Evolutionary conservation across 768 basidiomycete genomes (phyloP), one percentile per base, ranked within the genome.

Genomic region (Tylopilus cervinicoccineus): DNA sequence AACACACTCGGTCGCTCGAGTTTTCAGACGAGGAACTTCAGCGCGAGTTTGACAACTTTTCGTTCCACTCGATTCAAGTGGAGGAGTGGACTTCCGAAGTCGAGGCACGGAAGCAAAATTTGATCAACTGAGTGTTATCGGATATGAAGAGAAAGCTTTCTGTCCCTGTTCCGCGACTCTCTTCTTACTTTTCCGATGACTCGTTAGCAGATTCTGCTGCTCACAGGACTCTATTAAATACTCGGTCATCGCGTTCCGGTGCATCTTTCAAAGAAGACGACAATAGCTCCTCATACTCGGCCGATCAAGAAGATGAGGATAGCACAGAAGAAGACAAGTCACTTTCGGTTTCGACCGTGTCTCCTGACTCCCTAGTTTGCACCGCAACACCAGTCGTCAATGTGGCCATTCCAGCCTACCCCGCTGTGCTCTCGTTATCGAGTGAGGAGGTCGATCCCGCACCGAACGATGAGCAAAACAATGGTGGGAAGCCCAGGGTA

Each of bases 21-120:
- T 53, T 49, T 28, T 49, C 55, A 1, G 56, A 57, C 4, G 50
- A 45, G 5, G 55, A 52, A 3, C 43, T 52, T 4, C 2, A 42
- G 10, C 45, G 43, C 34, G 55, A 53, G 29, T 57, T 49, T 17
- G 55, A 49, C 34, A 23, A 37, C 3, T 57, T 57, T 23, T 49
- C 48, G 20, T 57, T 53, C 14, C 31, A 47, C 16, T 53, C 45
- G 0, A 48, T 33, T n/a, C 36, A 48, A 28, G 47, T 54, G 1
- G 54, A 55, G 16, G 56, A 58, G 2, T 57, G 51, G 48, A 58
- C 56, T 3, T 41, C 45, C 0, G 56, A 58, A 13, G 49, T 56
- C 2, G 55, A 48, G 14, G 32, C 45, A 11, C 34, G 51, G 1
- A 57, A 47, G 12, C 51, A 57, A 9, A 44, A 52, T 4, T 47